phyloP scores from a whole-genome alignment of 345 rosid species.

The Punica granatum region DNA sequence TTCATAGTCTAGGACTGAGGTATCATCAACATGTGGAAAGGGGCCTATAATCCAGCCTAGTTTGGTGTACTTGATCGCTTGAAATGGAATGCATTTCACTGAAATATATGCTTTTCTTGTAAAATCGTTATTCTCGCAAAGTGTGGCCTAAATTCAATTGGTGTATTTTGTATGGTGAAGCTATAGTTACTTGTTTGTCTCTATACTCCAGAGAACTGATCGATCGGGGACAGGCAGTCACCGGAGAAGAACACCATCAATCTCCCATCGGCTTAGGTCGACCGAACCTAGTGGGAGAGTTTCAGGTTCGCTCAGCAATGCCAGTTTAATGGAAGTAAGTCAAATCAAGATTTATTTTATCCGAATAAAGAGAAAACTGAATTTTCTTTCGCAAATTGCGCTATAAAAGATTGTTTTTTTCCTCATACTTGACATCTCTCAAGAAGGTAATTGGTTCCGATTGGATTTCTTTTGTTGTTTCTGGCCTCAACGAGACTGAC shows the following conservation, averaged over 20 bases:
- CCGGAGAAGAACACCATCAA: slow-evolving; percentile 59
- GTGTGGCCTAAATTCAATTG: background rate
- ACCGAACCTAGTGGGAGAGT: slow-evolving; percentile 43
- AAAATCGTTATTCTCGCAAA: background rate
- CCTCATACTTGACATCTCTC: background rate
- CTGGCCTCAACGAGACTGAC: background rate
- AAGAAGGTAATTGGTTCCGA: background rate
- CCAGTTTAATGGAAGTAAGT: slow-evolving; percentile 86
- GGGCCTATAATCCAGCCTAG: background rate
- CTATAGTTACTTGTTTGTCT: too few relatives aligned
- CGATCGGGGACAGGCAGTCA: slow-evolving; percentile 73
- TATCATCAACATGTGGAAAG: background rate
- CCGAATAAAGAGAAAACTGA: background rate
- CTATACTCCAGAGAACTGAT: slow-evolving; percentile 66
- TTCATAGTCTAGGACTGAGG: background rate
- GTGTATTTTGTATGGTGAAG: background rate
- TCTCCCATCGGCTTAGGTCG: slow-evolving; percentile 56
- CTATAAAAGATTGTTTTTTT: background rate
- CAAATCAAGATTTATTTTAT: background rate
- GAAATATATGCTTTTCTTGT: background rate
- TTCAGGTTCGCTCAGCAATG: slow-evolving; percentile 67
- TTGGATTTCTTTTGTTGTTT: background rate
- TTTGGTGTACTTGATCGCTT: background rate
- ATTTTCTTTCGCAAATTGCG: background rate
- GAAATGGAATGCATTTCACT: background rate